Evolutionary conservation across 306 rosid species (phyloP), one percentile per base, ranked within the genome.

Genomic region (Vicia sativa): DNA sequence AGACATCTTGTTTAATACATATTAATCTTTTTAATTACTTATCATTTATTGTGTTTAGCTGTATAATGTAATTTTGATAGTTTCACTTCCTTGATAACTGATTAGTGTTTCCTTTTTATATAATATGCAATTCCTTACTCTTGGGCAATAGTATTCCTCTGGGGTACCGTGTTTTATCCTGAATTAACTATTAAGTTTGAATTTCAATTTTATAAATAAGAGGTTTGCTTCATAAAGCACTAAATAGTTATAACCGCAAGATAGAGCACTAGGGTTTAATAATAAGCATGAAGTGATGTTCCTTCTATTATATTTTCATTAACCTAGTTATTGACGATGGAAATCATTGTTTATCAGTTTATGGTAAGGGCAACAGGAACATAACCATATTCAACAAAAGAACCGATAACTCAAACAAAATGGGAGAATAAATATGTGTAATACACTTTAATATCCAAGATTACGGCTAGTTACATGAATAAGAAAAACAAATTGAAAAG

Each of bases 1-100:
- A 90, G 86, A 78, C 77, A 80, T 83, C 76, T 81, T 70, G 62
- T 76, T 65, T 79, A 77, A 77, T 80, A 68, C 62, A 78, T 70
- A 72, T 77, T 75, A 60, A 44, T 23, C 58, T 64, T 43, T 76
- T 74, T 58, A 39, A 52, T 73, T 60, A 29, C 53, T 76, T 56
- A 55, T 62, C 11, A 52, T 50, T 70, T 61, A 58, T 63, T 45
- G 18, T 46, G 70, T 71, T 75, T 61, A 42, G 67, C 54, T 71
- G 57, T 62, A 73, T 72, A 65, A 49, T 55, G 15, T 18, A 67
- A 74, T 35, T 77, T 76, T 65, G 29, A 44, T 21, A n/a, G 52
- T 58, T 68, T 67, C 28, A 28, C 68, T 74, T 34, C 38, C 69
- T 62, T 45, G 26, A 68, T 68, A 55, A 56, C 60, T 31, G 19